Conservation (phyloP, 2,329 filamentous ascomycete species). For the Neonectria sp. region DNA sequence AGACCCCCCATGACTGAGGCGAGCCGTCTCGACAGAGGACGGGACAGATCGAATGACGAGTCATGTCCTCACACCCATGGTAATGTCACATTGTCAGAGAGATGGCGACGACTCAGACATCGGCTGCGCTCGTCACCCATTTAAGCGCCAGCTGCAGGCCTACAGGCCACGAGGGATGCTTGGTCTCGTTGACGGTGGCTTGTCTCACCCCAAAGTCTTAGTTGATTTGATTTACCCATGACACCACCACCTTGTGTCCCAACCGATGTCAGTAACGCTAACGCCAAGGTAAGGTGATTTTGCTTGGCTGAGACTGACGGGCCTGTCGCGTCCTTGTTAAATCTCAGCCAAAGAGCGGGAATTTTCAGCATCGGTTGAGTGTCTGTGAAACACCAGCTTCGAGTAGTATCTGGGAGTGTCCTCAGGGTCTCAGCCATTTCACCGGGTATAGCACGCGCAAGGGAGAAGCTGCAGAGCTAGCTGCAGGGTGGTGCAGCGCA, state of each 20-base stretch:
- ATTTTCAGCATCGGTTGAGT: background rate
- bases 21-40: background rate
- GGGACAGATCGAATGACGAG: background rate
- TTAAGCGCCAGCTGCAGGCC: constrained; percentile 1
- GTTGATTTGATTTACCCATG: too few species aligned
- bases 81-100: background rate
- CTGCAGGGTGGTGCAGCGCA: background rate
- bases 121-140: background rate
- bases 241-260: too few species aligned
- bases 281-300: too few species aligned
- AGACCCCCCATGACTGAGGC: background rate
- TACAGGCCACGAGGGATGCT: background rate
- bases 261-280: too few species aligned
- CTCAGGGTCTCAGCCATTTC: background rate
- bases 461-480: background rate
- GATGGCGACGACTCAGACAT: background rate
- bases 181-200: background rate
- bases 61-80: background rate
- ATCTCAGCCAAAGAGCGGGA: too few species aligned
- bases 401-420: background rate
- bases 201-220: background rate
- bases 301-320: too few species aligned
- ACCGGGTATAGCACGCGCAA: constrained; percentile 2
- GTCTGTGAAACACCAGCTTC: constrained; percentile 3
- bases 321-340: too few species aligned